Conservation (phyloP, 169 alveolate species). For the Cryptosporidium sp. region DNA sequence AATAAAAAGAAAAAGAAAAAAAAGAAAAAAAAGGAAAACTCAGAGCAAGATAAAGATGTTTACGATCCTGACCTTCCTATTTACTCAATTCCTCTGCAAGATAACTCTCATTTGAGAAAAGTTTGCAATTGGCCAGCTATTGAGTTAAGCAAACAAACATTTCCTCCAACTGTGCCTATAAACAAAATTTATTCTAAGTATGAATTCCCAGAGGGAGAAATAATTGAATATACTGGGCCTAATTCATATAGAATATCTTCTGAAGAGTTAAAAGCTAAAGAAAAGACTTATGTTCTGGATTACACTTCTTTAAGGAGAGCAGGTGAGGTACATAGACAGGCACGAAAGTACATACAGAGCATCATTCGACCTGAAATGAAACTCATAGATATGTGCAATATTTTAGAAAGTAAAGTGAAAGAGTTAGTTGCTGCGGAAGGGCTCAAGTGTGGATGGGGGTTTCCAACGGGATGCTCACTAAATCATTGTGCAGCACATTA, state of each 20-base stretch:
- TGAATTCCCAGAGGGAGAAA: constrained; percentile 86
- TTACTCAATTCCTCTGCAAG: constrained; percentile 73
- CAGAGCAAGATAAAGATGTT: constrained; percentile 48
- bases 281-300: constrained; percentile 87
- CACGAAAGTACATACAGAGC: constrained; percentile 96
- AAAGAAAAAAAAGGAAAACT: constrained; percentile 52
- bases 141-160: constrained; percentile 81
- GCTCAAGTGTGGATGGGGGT: constrained; percentile 98
- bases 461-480: constrained; percentile 99
- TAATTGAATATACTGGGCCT: constrained; percentile 88
- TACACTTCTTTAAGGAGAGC: constrained; percentile 95
- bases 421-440: constrained; percentile 95
- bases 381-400: constrained; percentile 95
- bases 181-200: constrained; percentile 76
- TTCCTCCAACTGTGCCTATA: constrained; percentile 85
- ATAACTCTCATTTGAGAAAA: constrained; percentile 80
- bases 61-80: constrained; percentile 74
- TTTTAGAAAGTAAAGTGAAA: constrained; percentile 95
- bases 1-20: constrained; percentile 54
- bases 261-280: constrained; percentile 92
- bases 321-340: constrained; percentile 99
- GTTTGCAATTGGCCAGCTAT: constrained; percentile 82
- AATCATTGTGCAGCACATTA: constrained; percentile 99
- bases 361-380: constrained; percentile 94
- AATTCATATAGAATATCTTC: constrained; percentile 86